phyloP scores from a whole-genome alignment of 169 alveolate genomes.

The Perkinsus olseni region DNA sequence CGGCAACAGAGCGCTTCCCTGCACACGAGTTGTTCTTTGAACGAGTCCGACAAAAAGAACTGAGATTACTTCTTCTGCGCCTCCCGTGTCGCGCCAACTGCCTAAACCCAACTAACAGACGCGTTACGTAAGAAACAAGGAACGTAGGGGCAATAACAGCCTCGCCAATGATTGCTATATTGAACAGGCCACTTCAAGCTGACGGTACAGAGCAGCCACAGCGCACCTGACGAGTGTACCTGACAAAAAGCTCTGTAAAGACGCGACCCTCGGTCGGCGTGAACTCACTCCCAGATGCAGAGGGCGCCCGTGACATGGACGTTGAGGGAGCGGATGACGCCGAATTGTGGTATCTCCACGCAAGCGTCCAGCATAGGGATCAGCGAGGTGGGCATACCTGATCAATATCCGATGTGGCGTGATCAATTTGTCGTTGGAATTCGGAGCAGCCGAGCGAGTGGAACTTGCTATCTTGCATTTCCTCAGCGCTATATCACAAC shows the following conservation, averaged over 20 bases:
- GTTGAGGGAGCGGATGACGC: conserved; percentile 77
- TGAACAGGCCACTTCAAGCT: neutral
- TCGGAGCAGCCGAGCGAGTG: neutral
- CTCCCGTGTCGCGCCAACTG: no score
- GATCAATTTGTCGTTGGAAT: no score
- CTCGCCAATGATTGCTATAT: neutral
- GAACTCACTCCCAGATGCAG: conserved; percentile 70
- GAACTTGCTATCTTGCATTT: neutral
- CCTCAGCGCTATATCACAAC: neutral
- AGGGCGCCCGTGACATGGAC: conserved; percentile 84
- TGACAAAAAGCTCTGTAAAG: neutral
- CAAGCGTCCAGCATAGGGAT: conserved; percentile 66
- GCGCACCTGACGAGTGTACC: neutral
- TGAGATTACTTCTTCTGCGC: no score
- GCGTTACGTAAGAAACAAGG: neutral
- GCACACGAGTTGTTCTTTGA: no score
- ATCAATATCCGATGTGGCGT: neutral
- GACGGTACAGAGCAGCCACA: neutral
- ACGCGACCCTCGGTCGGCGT: no score
- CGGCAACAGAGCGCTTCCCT: no score
- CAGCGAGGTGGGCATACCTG: conserved; percentile 69
- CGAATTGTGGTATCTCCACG: conserved; percentile 75
- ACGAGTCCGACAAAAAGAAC: no score
- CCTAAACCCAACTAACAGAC: neutral
- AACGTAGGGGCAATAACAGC: neutral